Evolutionary conservation across 768 basidiomycete genomes (phyloP).

Genomic region (Obba rivulosa): DNA sequence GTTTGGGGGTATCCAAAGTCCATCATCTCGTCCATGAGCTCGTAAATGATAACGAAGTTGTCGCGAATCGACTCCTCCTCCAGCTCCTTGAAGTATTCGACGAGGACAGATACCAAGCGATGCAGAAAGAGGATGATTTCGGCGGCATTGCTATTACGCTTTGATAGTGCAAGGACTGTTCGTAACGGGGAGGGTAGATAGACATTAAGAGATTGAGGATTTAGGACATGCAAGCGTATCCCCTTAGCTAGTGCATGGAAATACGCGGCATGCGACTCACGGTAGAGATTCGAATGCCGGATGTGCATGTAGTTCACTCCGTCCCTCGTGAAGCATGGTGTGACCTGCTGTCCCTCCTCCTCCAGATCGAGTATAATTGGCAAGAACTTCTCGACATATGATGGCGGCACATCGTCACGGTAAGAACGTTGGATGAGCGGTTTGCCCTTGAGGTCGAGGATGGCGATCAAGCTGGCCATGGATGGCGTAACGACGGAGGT

Average conservation of each 20-base stretch:
- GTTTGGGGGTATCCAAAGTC: conserved; percentile 99
- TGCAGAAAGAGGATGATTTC: conserved; percentile 97
- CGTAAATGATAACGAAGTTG: conserved; percentile 99
- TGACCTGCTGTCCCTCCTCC: conserved; percentile 94
- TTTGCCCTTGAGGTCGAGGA: conserved; percentile 98
- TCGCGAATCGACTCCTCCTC: conserved; percentile 99
- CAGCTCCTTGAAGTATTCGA: conserved; percentile 99
- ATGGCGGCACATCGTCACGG: conserved; percentile 88
- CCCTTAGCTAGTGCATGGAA: neutral
- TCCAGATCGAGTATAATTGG: conserved; percentile 93
- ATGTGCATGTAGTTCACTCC: conserved; percentile 99
- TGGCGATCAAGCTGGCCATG: conserved; percentile 76
- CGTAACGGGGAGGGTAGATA: neutral
- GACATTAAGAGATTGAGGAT: neutral
- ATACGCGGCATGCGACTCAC: conserved; percentile 42
- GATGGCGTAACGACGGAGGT: neutral
- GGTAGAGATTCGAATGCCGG: conserved; percentile 93
- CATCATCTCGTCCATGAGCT: conserved; percentile 99
- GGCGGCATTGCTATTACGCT: conserved; percentile 92
- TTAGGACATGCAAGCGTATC: neutral
- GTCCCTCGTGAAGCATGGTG: conserved; percentile 92
- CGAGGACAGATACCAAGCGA: conserved; percentile 83
- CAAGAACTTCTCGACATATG: conserved; percentile 89
- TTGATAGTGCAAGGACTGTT: conserved; percentile 89
- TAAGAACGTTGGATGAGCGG: conserved; percentile 96